Conservation (phyloP, 106 monocot genomes). For the Cymbidium sinense region DNA sequence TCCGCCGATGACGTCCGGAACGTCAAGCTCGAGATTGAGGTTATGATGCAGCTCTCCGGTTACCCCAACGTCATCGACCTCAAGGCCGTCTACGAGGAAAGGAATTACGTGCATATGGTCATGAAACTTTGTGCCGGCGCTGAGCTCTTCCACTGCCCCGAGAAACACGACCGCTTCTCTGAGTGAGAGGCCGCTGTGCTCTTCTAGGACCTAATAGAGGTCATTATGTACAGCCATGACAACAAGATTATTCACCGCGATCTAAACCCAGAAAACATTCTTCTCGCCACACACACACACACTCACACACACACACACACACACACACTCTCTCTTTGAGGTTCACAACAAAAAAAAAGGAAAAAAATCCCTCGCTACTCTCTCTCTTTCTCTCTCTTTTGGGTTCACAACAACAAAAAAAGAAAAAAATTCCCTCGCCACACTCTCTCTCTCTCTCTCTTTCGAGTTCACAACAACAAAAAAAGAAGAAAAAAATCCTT, state of each 20-base stretch:
- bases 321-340: too few species aligned
- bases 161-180: constrained; percentile 53
- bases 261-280: constrained; percentile 91
- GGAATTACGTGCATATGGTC: constrained; percentile 59
- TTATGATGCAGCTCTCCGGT: constrained; percentile 84
- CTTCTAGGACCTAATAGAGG: constrained; percentile 67
- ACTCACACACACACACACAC: too few species aligned
- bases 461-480: too few species aligned
- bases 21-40: constrained; percentile 87
- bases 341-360: too few species aligned
- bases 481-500: too few species aligned
- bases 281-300: too few species aligned
- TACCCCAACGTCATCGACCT: constrained; percentile 83
- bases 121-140: constrained; percentile 94
- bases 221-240: constrained; percentile 72
- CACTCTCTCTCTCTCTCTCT: too few species aligned
- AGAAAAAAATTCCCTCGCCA: too few species aligned
- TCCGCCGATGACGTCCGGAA: constrained; percentile 57
- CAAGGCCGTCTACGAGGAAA: constrained; percentile 86
- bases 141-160: constrained; percentile 76
- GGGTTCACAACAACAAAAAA: too few species aligned
- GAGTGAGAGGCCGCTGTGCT: constrained; percentile 54
- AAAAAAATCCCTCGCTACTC: too few species aligned
- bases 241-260: constrained; percentile 84
- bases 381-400: too few species aligned